These are phyloP conservation scores for Tetradesmus lagerheimii DNA, from an alignment of 139 green algal species.

Conservation along the genomic window DNA sequence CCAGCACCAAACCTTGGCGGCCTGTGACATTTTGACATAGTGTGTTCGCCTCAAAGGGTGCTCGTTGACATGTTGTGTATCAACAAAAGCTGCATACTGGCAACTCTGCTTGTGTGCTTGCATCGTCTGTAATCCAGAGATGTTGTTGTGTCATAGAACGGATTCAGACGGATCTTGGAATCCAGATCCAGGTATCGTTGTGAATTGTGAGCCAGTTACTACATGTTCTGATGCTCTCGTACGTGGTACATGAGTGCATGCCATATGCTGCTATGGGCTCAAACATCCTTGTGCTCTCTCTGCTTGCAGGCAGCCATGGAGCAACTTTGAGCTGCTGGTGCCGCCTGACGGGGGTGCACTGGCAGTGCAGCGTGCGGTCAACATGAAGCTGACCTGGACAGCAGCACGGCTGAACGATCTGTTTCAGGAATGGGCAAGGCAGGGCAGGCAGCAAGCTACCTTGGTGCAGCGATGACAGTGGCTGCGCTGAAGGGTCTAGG, in stretches of 20 bases:
- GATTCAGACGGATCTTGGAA: no score
- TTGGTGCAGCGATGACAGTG: background rate
- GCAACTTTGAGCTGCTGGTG: background rate
- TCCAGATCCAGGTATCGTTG: no score
- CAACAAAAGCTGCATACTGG: no score
- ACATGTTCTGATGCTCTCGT: no score
- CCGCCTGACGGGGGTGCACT: background rate
- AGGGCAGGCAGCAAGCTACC: background rate
- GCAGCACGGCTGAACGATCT: background rate
- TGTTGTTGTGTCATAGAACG: no score
- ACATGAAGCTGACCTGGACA: background rate
- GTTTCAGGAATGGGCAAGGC: background rate
- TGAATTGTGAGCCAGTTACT: no score
- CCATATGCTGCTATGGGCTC: background rate
- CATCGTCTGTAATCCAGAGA: background rate
- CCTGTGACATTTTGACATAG: no score
- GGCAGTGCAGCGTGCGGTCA: background rate
- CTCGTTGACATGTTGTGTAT: no score
- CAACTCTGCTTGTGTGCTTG: background rate
- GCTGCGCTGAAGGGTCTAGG: background rate
- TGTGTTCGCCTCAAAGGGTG: no score
- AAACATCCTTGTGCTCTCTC: background rate
- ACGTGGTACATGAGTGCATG: background rate
- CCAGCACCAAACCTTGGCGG: no score
- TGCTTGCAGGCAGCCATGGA: conserved; percentile 32